Evolutionary conservation across 1,284 basidiomycete species (phyloP), one percentile per base, ranked within the genome.

Genomic region (Macrocybe sp.): DNA sequence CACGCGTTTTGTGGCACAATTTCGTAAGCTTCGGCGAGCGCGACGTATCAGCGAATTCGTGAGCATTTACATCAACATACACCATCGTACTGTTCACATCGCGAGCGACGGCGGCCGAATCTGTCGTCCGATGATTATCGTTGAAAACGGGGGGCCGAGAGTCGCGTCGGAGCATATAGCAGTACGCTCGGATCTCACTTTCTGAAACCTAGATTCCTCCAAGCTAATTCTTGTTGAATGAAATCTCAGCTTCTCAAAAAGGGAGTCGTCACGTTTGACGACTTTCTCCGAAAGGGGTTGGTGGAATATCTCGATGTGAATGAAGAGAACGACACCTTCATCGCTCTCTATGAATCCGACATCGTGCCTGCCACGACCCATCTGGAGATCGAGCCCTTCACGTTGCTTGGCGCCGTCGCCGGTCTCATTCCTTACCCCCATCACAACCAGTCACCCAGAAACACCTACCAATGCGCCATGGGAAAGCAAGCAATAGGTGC

Each of bases 401-500:
- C 97, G 1, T 78, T 99, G 47, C 83, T 99, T 11, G 97, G 97
- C 6, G 97, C 95, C 12, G 96, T 98, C 37, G 97, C 97, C 5
- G 97, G 97, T 35, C 79, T 99, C 14, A 99, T 99, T 61, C 97
- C 97, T 7, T 99, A 99, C 63, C 97, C 97, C 0, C 97, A 99
- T 64, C 97, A 99, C 69, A 99, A 99, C 63, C 97, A 99, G 65
- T 98, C 95, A 2, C 97, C 97, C 4, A 85, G 97, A 48, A 98
- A 99, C 63, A 99, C 97, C 1, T 99, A 99, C 64, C 95, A 99
- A 73, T 99, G 97, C 64, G 97, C 97, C 45, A 99, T 99, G 97
- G 97, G 97, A 53, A 99, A 99, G 73, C 97, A 99, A 74, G 97
- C 97, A 0, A 98, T 99, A 54, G 97, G 97, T n/a, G 95, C 94